Evolutionary conservation across 73 alveolate genomes (phyloP), one percentile per base, ranked within the genome.

Genomic region (Blepharisma japonicum): DNA sequence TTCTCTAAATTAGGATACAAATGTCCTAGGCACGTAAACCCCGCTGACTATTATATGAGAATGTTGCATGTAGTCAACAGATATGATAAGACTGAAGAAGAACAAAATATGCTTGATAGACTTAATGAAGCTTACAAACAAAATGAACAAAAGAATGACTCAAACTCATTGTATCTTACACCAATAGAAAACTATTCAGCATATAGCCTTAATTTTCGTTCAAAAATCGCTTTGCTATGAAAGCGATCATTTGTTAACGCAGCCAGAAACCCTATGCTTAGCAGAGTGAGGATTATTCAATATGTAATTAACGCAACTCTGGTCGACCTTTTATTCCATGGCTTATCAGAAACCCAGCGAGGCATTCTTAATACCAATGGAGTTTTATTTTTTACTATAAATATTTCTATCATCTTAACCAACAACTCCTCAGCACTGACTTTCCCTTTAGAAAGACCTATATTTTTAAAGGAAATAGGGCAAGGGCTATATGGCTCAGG

Each of bases 1-100:
- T 90, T 90, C 68, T 55, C 61, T 42, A 6, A 49, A 61, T 23
- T 61, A 9, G 77, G 77, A 2, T 20, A 18, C n/a, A 23, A 18
- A 18, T 61, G 77, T 61, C 55, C 11, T 8, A 23, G n/a, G n/a
- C 55, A 61, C 71, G n/a, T 11, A 11, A n/a, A n/a, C 50, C 77
- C 77, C 4, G 18, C 55, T 18, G 77, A 61, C n/a, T 23, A 61
- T 21, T 61, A 1, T 23, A 23, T 61, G 49, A 27, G 49, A 61
- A 27, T 61, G 18, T 71, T 61, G n/a, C 21, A 51, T 51, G 21
- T 51, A 51, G 21, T 14, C n/a, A 51, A 51, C 4, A 51, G n/a
- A 11, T 18, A 51, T 18, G 21, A 51, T 11, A 14, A 14, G 66
- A 51, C 21, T 11, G 66, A 51, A 51, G 66, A 51, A 11, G 66